Evolutionary conservation across 75 land plant genomes (phyloP).

Genomic region (Adiantum capillusveneris): DNA sequence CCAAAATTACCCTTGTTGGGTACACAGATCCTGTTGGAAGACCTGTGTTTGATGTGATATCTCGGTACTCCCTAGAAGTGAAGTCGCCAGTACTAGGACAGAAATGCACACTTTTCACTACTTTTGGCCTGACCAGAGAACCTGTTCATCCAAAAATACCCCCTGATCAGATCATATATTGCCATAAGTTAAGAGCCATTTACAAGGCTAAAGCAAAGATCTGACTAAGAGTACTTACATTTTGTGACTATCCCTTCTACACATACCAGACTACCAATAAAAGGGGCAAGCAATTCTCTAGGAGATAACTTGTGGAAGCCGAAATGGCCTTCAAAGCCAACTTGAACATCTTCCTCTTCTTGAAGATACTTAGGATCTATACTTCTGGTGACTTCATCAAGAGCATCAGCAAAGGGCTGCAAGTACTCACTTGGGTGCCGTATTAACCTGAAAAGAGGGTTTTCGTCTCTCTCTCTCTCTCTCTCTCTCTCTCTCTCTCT

Average conservation of each 20-base stretch:
- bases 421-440: constrained; percentile 72
- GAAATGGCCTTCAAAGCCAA: constrained; percentile 94
- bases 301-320: constrained; percentile 95
- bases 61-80: constrained; percentile 76
- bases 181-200: too few species aligned
- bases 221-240: constrained; percentile 49
- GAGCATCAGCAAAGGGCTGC: constrained; percentile 83
- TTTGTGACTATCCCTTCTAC: constrained; percentile 98
- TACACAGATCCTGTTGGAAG: constrained; percentile 97
- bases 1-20: constrained; percentile 97
- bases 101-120: constrained; percentile 96
- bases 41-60: constrained; percentile 83
- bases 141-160: too few species aligned
- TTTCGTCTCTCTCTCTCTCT: too few species aligned
- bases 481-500: too few species aligned
- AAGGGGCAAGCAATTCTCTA: constrained; percentile 80
- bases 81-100: constrained; percentile 75
- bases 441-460: constrained; percentile 47
- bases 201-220: too few species aligned
- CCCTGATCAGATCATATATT: too few species aligned
- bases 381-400: constrained; percentile 54
- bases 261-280: constrained; percentile 92
- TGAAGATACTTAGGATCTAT: constrained; percentile 69
- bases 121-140: constrained; percentile 96
- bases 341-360: constrained; percentile 76